Percentiles rank a stretch among this genome's conserved stretches.
Evolutionary conservation across 768 basidiomycete species (phyloP).

Genomic region (Tulasnella sp.): DNA sequence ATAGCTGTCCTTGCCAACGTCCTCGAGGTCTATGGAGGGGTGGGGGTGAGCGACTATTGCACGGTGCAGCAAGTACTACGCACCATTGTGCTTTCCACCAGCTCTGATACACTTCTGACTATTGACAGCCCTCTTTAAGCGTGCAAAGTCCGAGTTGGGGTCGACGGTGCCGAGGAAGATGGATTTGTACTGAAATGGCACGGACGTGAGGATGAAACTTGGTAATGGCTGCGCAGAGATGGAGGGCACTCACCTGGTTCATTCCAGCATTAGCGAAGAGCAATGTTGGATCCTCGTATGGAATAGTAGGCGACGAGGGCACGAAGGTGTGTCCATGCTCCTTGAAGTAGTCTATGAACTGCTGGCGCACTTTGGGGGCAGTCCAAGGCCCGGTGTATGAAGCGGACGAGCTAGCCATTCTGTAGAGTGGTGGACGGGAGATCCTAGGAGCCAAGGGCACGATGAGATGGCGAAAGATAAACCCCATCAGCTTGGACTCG

Average conservation of each 20-base stretch:
- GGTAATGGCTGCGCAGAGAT: not conserved
- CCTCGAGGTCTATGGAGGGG: conserved; percentile 74
- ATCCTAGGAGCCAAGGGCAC: conserved; percentile 3
- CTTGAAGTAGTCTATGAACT: conserved; percentile 88
- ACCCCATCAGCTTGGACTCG: conserved; percentile 21
- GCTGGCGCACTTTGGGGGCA: conserved; percentile 74
- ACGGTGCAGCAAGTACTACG: conserved; percentile 29
- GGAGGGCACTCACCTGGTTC: conserved; percentile 63
- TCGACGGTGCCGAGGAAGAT: conserved; percentile 98
- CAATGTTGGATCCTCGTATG: conserved; percentile 95
- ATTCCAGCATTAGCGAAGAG: conserved; percentile 98
- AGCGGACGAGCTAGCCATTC: conserved; percentile 22
- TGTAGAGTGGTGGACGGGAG: not conserved
- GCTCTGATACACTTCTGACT: conserved; percentile 98
- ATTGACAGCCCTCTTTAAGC: conserved; percentile 90
- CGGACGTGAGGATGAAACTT: conserved; percentile 12
- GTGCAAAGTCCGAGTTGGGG: conserved; percentile 85
- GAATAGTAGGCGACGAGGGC: conserved; percentile 86
- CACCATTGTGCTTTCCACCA: conserved; percentile 98
- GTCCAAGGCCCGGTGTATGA: conserved; percentile 52
- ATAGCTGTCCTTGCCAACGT: conserved; percentile 98
- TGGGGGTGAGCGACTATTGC: not conserved
- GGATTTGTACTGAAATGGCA: conserved; percentile 76
- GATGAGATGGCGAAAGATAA: conserved; percentile 26
- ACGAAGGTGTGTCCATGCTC: conserved; percentile 80